phyloP scores from a whole-genome alignment of 2,329 filamentous ascomycete species.

The Plenodomus biglobosus region DNA sequence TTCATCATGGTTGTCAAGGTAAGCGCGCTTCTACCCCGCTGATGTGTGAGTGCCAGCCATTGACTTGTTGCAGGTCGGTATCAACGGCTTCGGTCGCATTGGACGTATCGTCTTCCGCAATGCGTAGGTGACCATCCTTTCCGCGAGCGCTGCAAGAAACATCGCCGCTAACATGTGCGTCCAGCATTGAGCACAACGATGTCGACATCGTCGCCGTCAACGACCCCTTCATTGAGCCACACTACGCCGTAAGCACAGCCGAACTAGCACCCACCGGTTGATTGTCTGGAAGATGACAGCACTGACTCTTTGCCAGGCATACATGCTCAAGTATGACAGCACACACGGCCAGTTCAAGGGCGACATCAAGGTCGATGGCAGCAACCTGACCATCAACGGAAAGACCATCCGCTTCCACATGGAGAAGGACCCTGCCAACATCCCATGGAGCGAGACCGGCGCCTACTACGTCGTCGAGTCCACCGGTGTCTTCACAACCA shows the following conservation, averaged over 20 bases:
- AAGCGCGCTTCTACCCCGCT: conserved; percentile 27
- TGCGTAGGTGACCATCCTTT: conserved; percentile 63
- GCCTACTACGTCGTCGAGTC: conserved; percentile 96
- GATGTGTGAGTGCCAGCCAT: conserved; percentile 17
- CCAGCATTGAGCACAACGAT: conserved; percentile 77
- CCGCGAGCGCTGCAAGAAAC: background rate
- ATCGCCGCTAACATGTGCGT: background rate
- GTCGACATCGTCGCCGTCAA: conserved; percentile 96
- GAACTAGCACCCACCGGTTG: background rate
- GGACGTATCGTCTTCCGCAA: conserved; percentile 99
- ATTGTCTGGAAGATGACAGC: background rate
- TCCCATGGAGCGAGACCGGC: conserved; percentile 85
- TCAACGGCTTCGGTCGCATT: conserved; percentile 99
- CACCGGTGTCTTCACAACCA: conserved; percentile 99
- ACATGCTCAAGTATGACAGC: conserved; percentile 99
- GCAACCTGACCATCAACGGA: conserved; percentile 84
- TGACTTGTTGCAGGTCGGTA: conserved; percentile 69
- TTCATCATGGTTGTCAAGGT: conserved; percentile 54
- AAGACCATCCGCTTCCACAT: conserved; percentile 94
- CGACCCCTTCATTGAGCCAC: conserved; percentile 97
- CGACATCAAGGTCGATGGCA: conserved; percentile 71
- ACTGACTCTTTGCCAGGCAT: conserved; percentile 65
- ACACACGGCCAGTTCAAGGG: conserved; percentile 98
- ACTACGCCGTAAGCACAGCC: conserved; percentile 82
- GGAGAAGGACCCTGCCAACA: conserved; percentile 84